These are phyloP conservation scores for Piper longum DNA, from an alignment of 164 flowering plant genomes.

Conservation along the genomic window DNA sequence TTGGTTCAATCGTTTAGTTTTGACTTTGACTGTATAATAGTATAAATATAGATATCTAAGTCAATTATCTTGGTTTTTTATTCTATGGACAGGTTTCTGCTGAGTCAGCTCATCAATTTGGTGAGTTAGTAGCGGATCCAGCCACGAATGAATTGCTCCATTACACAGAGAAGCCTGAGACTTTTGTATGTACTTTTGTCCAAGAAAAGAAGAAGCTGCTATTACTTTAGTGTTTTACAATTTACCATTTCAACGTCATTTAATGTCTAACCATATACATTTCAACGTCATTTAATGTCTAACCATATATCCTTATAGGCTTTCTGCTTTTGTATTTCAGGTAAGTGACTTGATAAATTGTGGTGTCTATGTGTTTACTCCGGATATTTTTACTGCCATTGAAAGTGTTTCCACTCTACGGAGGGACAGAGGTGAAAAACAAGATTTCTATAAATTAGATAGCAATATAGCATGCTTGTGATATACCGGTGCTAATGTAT, in stretches of 20 bases:
- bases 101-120: conserved; percentile 89
- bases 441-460: not conserved
- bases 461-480: too few relatives aligned
- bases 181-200: conserved; percentile 59
- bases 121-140: conserved; percentile 92
- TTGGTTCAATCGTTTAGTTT: not conserved
- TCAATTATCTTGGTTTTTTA: not conserved
- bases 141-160: conserved; percentile 78
- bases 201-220: not conserved
- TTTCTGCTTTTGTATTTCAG: conserved; percentile 22
- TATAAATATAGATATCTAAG: not conserved
- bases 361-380: conserved; percentile 86
- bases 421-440: conserved; percentile 59
- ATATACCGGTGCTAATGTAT: too few relatives aligned
- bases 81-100: conserved; percentile 58
- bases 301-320: not conserved
- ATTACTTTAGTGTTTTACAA: not conserved
- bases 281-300: not conserved
- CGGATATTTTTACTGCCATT: conserved; percentile 76
- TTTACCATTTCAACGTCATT: too few relatives aligned
- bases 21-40: not conserved
- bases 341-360: conserved; percentile 98
- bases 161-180: conserved; percentile 95
- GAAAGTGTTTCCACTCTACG: conserved; percentile 55
- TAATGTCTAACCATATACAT: not conserved